These are phyloP conservation scores for Thymus quinquecostatus DNA, from an alignment of 257 asterid genomes.

Conservation along the genomic window DNA sequence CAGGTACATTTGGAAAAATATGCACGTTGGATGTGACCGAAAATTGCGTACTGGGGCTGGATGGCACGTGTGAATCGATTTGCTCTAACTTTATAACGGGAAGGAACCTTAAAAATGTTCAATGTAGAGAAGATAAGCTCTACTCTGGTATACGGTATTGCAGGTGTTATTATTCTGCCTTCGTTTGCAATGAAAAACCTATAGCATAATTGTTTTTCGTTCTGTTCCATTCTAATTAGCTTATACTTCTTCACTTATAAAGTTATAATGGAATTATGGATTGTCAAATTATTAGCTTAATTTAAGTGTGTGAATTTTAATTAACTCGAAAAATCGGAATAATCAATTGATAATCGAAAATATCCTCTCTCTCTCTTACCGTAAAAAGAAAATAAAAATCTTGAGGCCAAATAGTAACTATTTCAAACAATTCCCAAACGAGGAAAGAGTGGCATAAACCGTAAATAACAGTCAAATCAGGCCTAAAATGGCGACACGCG, in stretches of 20 bases:
- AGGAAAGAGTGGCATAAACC: constrained; percentile 19
- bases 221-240: too few relatives aligned
- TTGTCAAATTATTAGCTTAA: too few relatives aligned
- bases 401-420: too few relatives aligned
- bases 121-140: not conserved
- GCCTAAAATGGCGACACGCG: not conserved
- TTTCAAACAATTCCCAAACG: not conserved
- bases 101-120: not conserved
- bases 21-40: not conserved
- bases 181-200: not conserved
- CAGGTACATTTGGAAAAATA: not conserved
- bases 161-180: not conserved
- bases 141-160: not conserved
- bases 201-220: too few relatives aligned
- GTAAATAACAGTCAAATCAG: constrained; percentile 20
- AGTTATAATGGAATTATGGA: too few relatives aligned
- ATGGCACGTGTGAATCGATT: not conserved
- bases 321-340: too few relatives aligned
- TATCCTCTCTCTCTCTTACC: too few relatives aligned
- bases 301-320: too few relatives aligned
- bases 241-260: too few relatives aligned
- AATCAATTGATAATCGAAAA: too few relatives aligned
- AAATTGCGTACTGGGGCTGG: not conserved
- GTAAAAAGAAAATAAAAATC: too few relatives aligned
- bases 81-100: not conserved